Conservation (phyloP, 306 rosid genomes). For the Carpinus viminea region DNA sequence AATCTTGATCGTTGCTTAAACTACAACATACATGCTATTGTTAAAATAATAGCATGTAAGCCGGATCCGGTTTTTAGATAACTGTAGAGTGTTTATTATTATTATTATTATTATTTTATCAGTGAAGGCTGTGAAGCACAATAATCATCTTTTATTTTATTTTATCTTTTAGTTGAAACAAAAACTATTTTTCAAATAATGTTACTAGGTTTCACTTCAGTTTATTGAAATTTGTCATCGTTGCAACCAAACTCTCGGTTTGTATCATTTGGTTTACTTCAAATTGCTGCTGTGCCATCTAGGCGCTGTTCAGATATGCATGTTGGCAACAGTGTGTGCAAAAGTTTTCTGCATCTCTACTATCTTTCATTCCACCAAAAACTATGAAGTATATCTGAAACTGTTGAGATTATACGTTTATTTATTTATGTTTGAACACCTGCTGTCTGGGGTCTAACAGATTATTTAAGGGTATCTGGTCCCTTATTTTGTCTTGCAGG, state of each 20-base stretch:
- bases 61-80: not conserved
- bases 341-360: not conserved
- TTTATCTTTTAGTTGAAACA: too few species aligned
- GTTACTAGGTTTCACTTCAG: conserved; percentile 1
- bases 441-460: too few species aligned
- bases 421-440: not conserved
- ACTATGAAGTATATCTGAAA: not conserved
- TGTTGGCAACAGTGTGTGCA: not conserved
- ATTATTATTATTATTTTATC: too few species aligned
- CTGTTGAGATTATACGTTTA: not conserved
- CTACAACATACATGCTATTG: too few species aligned
- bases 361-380: not conserved
- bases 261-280: not conserved
- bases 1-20: too few species aligned
- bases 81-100: not conserved
- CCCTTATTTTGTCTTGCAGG: conserved; percentile 50
- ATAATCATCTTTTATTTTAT: not conserved
- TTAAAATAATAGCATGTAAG: too few species aligned
- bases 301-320: not conserved
- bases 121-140: too few species aligned
- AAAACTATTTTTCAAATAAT: not conserved
- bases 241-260: not conserved
- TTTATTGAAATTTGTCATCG: not conserved
- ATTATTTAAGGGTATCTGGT: too few species aligned
- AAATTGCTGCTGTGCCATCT: not conserved